Evolutionary conservation across 371 early-diverging fungal species (phyloP), one percentile per base, ranked within the genome.

Genomic region (Mucor racemosus): DNA sequence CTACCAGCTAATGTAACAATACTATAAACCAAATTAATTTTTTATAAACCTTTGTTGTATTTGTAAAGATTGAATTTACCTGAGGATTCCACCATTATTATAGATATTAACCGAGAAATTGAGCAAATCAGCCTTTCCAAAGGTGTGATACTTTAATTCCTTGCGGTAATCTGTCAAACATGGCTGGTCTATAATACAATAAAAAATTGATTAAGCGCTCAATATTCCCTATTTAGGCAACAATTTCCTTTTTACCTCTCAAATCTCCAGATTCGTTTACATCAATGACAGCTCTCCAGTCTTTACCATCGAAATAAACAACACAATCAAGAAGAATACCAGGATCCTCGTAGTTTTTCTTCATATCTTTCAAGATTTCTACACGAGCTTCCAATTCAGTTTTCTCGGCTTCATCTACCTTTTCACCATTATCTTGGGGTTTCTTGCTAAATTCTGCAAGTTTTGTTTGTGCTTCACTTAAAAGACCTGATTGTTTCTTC

Each of bases 81-180:
- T 91, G 13, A 91, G 77, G 33, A 90, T 74, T 54, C 86, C 83
- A 4, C 95, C 97, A 48, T 92, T 77, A 62, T 94, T 94, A 75
- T 96, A 97, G 64, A 97, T 90, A 77, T 97, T 97, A 66, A 97
- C 91, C 13, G 93, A 92, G 72, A 90, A 96, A 74, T 91, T 92
- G 39, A 97, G 84, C 74, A 91, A 81, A 71, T 93, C 91, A 31
- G 91, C 90, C 65, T 91, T 82, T 68, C 90, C 86, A 72, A 97
- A 92, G 4, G 85, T 83, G 26, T 86, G 87, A 64, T 90, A 93
- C 68, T 96, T 79, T 31, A 84, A 79, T 44, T 93, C 94, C n/a
- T 85, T 87, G 66, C 84, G 73, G 77, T 90, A 97, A 70, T 93
- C 89, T 10, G 93, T 90, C 72, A 96, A 71, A 15, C 85, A 78